Base-by-base conservation (phyloP, 495 filamentous ascomycete genomes). In the Hypoxylon lienhwacheense region DNA sequence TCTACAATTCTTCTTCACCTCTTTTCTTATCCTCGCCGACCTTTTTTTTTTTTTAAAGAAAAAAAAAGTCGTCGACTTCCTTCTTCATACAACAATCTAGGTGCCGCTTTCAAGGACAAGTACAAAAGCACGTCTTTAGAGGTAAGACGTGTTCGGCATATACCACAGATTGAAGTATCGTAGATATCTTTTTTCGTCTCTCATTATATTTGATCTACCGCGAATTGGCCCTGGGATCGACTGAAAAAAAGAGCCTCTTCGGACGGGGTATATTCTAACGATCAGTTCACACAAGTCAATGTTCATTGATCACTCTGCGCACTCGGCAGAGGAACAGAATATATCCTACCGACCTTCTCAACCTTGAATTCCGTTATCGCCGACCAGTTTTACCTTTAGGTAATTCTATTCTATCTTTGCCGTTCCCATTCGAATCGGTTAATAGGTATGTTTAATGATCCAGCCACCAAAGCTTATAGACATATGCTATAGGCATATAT, bases 131-230 rank as follows among this genome's bases (percentile, higher is more conserved):
- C 40, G 40, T 55, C 45, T 55, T 47, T 51, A 37, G 45, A 34
- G 56, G 44, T 34, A 35, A 60, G 56, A 51, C 40, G 56, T 60
- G 45, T 35, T 49, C 56, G 39, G 40, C 50, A 60, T 60, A 54
- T n/a, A n/a, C n/a, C n/a, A n/a, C n/a, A n/a, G n/a, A 42, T 44
- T 28, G 43, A 55, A 44, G 34, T n/a, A n/a, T n/a, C n/a, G n/a
- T n/a, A n/a, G n/a, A n/a, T n/a, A n/a, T n/a, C n/a, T n/a, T n/a
- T n/a, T n/a, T n/a, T n/a, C n/a, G n/a, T n/a, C n/a, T n/a, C n/a
- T n/a, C n/a, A n/a, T n/a, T n/a, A n/a, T n/a, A n/a, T n/a, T n/a
- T n/a, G n/a, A n/a, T n/a, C n/a, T n/a, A n/a, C n/a, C n/a, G n/a
- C n/a, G n/a, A n/a, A n/a, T n/a, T n/a, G n/a, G n/a, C n/a, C n/a